Evolutionary conservation across 768 basidiomycete species (phyloP), one percentile per base, ranked within the genome.

Genomic region (Lentinus brumalis): DNA sequence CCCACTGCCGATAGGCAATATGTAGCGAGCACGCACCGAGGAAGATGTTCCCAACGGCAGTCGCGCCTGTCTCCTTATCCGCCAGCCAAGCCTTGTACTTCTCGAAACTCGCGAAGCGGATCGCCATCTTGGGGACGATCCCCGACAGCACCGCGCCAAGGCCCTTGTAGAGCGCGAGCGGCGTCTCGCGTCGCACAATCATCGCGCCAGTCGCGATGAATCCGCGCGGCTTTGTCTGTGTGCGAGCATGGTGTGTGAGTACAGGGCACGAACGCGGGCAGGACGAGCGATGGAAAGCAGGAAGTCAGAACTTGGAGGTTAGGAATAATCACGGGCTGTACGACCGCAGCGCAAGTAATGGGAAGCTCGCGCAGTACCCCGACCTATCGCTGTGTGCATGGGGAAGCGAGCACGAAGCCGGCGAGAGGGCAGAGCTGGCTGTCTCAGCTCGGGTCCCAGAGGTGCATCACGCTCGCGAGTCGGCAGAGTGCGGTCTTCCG

Each of bases 61-160:
- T 91, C 75, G 89, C 84, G 29, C 96, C 96, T 0, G 92, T 93
- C 41, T 80, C 73, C 61, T 82, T 80, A 67, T 93, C 86, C 2
- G 90, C 86, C 45, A 98, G 75, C 83, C 83, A 87, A 0, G 79
- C 83, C 74, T 96, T 95, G 83, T 99, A 99, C 47, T 87, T 81
- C 78, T 99, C 97, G 73, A 99, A 99, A 74, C 92, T 94, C 10
- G 96, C 96, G 73, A 98, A 99, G 39, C 97, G 91, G 71, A 95
- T 98, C 50, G 94, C 94, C 97, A 99, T 99, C 79, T 99, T 99
- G 1, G 97, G 97, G 8, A 98, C 94, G 73, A 99, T 99, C 11
- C 97, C 97, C 11, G 92, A 89, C 49, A 96, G 79, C 45, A 99
- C 97, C 9, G 97, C 97, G 21, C 97, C 97, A 40, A 99, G 85